Base-by-base conservation (phyloP, 176 grass and related monocot genomes). In the Bothriochloa decipiens region DNA sequence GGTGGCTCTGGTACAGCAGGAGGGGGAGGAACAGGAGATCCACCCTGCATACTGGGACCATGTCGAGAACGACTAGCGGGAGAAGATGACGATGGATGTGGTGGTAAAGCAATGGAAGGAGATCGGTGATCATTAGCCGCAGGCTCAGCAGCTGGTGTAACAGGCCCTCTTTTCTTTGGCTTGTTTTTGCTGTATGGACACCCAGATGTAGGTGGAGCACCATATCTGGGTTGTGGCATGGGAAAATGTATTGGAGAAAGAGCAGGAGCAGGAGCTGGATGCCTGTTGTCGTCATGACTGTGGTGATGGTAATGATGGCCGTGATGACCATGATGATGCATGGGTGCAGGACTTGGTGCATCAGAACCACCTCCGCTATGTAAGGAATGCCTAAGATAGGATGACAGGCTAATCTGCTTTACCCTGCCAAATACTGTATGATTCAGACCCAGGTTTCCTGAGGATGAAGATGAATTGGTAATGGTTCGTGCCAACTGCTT, bases 371-470 rank as follows among this genome's bases (percentile, higher is more conserved):
- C 81, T 46, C 85, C 84, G 43, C 64, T 93, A 77, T 88, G 85
- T 22, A 99, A 86, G 60, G 93, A 99, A 87, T 94, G 88, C 13
- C 64, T 94, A 86, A 99, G 91, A 87, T 96, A 99, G 11, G 91
- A 94, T 8, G 97, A 99, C 41, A 99, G 91, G 60, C 82, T 94
- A 67, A 99, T 92, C 90, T 99, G 97, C 85, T 99, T 99, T 85
- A 99, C 97, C 83, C 33, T 92, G 35, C 97, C 97, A 84, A 99
- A 99, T 55, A 93, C 83, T 23, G 93, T 99, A 50, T 96, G 86
- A 85, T 99, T 99, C 61, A 99, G 80, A 72, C 97, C 97, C 36
- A 99, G 91, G 72, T 99, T 99, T 71, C 84, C 91, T n/a, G 88
- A 93, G 88, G 97, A 96, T 81, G 97, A 99, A 85, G 97, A 96